Evolutionary conservation across 495 filamentous ascomycete species (phyloP).

Genomic region (Xylaria telfairii): DNA sequence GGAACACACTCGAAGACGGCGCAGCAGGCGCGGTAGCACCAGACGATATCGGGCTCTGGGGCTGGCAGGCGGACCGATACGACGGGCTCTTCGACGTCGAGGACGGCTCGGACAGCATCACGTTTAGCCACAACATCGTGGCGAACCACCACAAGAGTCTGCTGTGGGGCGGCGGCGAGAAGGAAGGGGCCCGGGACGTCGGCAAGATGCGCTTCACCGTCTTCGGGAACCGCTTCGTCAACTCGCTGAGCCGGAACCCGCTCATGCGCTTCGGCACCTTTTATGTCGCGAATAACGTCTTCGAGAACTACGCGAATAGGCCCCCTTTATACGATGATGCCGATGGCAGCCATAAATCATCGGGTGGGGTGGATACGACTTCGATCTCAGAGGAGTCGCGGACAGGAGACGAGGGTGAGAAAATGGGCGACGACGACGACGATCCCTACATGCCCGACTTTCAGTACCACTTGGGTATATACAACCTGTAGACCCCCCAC

Average conservation of each 20-base stretch:
- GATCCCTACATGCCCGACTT: conserved; percentile 21
- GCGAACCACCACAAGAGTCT: conserved; percentile 35
- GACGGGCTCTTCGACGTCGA: conserved; percentile 33
- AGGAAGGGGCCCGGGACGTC: conserved; percentile 28
- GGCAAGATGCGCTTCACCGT: conserved; percentile 36
- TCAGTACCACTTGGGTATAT: conserved; percentile 30
- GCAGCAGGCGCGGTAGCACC: conserved; percentile 4
- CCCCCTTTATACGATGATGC: neutral
- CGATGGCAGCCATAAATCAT: neutral
- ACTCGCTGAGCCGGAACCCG: conserved; percentile 30
- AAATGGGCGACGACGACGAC: neutral
- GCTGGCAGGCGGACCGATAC: conserved; percentile 29
- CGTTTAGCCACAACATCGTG: conserved; percentile 34
- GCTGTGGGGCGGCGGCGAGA: conserved; percentile 32
- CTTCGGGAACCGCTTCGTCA: conserved; percentile 31
- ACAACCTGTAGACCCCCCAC: conserved; percentile 20
- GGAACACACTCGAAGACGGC: conserved; percentile 27
- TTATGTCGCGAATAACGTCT: conserved; percentile 26
- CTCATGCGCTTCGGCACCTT: conserved; percentile 35
- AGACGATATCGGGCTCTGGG: conserved; percentile 13
- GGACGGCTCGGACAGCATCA: conserved; percentile 33
- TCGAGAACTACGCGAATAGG: neutral
- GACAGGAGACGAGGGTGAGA: neutral
- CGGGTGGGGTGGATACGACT: neutral
- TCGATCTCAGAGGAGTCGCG: neutral